Conservation (phyloP, 176 grass and related monocot genomes). For the Ensete ventricosum region DNA sequence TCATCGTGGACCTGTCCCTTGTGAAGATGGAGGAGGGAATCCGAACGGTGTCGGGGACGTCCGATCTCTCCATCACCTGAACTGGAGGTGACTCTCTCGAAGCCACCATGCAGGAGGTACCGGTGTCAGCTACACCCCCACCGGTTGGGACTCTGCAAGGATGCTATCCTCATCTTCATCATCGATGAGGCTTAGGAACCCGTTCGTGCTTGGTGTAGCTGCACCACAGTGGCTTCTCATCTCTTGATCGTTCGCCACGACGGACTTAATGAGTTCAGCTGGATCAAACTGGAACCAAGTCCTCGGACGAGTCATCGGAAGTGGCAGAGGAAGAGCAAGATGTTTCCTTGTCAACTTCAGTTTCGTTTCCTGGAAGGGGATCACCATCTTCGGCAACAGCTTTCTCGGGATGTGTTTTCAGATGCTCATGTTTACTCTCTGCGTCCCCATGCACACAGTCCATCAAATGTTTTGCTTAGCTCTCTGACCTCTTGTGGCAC, state of each 20-base stretch:
- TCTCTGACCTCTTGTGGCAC: neutral
- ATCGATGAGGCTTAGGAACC: neutral
- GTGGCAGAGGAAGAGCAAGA: neutral
- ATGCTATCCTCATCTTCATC: neutral
- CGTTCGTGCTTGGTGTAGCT: neutral
- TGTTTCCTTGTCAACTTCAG: neutral
- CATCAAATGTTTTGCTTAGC: neutral
- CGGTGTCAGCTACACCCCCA: neutral
- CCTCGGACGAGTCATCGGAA: neutral
- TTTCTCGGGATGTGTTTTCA: neutral
- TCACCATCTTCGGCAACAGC: neutral
- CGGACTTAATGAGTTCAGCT: neutral
- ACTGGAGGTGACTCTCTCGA: neutral
- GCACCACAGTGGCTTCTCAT: neutral
- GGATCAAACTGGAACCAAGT: slow-evolving; percentile 5
- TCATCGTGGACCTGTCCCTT: neutral
- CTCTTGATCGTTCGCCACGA: neutral
- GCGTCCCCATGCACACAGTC: neutral
- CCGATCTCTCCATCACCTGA: neutral
- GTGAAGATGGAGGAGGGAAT: slow-evolving; percentile 1
- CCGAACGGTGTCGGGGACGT: neutral
- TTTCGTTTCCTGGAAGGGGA: neutral
- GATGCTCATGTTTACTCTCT: neutral
- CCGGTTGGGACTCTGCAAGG: neutral
- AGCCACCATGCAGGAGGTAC: neutral